Evolutionary conservation across 139 green algal species (phyloP), one percentile per base, ranked within the genome.

Genomic region (Micractinium conductrix): DNA sequence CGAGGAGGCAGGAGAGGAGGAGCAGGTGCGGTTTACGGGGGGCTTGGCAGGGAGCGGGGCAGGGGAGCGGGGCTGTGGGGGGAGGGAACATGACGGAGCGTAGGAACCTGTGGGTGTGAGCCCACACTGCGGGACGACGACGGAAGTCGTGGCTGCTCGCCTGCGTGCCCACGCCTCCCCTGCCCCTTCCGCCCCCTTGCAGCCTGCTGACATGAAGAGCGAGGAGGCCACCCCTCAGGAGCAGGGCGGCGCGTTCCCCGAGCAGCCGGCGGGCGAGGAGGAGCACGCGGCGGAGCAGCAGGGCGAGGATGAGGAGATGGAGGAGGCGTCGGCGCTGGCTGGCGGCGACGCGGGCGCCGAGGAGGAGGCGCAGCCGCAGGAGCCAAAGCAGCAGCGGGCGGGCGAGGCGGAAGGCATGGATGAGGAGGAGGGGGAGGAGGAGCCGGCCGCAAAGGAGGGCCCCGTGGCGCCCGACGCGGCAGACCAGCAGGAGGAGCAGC

Each of bases 351-450:
- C 62, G 5, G 65, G 73, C 24, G 78, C 69, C 19, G 89, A 87
- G 75, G 81, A 86, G 30, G 38, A 72, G 76, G n/a, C n/a, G n/a
- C 55, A 72, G 76, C 14, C 76, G 2, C 53, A 71, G 38, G 75
- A 69, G 50, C 37, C 50, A 6, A 38, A 42, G 53, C 65, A 84
- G 55, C 35, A 67, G 53, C 69, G 72, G 50, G 81, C 82, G 76
- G 74, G 50, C 22, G 75, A 75, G 33, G 79, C 63, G 0, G 83
- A 81, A n/a, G 88, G 83, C 26, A 58, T 71, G 24, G 85, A 84
- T 42, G 80, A 73, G 43, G 85, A 79, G 70, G 79, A 90, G 63
- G 74, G 60, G 75, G 73, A 50, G 74, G 72, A 81, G 43, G 71
- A 70, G 60, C 55, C 42, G 30, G 7, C 16, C 9, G 28, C 8